Evolutionary conservation across 2,329 filamentous ascomycete species (phyloP).

Genomic region (Fusarium pseudoanthophilum): DNA sequence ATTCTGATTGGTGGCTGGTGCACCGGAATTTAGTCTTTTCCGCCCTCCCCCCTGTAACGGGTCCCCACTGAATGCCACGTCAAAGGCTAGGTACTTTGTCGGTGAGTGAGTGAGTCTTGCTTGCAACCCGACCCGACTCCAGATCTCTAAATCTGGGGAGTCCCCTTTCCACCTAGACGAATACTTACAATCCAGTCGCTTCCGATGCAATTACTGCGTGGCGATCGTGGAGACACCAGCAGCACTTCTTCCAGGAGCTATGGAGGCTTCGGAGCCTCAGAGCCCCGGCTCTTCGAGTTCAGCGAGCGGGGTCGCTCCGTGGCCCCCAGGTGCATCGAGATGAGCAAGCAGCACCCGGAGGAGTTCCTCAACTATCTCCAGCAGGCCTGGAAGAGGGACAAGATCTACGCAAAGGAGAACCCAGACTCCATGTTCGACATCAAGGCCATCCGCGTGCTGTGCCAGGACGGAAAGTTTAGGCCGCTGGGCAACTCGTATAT

Average conservation of each 20-base stretch:
- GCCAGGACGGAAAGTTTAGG: slow-evolving; percentile 32
- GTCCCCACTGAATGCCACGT: slow-evolving; percentile 38
- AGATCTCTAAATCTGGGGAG: slow-evolving; percentile 29
- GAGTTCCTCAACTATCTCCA: slow-evolving; percentile 38
- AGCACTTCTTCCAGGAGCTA: slow-evolving; percentile 38
- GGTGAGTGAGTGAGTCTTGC: slow-evolving; percentile 36
- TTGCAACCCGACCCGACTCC: slow-evolving; percentile 26
- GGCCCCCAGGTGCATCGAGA: slow-evolving; percentile 35
- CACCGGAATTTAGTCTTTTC: slow-evolving; percentile 36
- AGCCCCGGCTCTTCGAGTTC: slow-evolving; percentile 40
- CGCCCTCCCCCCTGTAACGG: slow-evolving; percentile 15
- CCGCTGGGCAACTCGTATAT: slow-evolving; percentile 36
- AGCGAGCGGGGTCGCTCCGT: slow-evolving; percentile 37
- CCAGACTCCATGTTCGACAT: slow-evolving; percentile 36
- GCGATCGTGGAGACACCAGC: slow-evolving; percentile 41
- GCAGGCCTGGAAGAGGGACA: slow-evolving; percentile 38
- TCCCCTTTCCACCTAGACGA: slow-evolving; percentile 3
- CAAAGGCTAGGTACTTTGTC: slow-evolving; percentile 32
- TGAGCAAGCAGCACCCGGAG: slow-evolving; percentile 35
- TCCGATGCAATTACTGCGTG: slow-evolving; percentile 40
- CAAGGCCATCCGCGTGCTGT: slow-evolving; percentile 32
- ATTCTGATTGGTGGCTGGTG: slow-evolving; percentile 7
- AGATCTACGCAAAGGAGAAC: slow-evolving; percentile 37
- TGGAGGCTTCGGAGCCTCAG: slow-evolving; percentile 35
- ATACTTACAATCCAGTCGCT: slow-evolving; percentile 22